These are phyloP conservation scores for Sodiomyces alkalinus DNA, from an alignment of 2,329 filamentous ascomycete species.

Conservation along the genomic window DNA sequence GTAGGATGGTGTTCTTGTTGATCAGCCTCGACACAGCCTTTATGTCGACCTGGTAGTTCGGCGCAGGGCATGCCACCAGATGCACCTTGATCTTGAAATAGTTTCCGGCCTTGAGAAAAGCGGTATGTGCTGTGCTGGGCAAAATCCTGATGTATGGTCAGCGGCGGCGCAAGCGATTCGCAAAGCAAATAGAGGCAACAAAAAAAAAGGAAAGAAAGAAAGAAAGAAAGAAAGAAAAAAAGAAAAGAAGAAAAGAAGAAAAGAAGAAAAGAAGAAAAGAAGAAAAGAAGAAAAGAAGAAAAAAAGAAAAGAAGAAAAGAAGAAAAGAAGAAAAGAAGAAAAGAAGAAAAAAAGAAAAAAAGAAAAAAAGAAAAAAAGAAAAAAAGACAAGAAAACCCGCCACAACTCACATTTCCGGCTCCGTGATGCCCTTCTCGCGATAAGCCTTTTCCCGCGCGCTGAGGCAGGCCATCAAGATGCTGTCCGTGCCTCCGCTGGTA, in stretches of 20 bases:
- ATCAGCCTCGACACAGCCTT: slow-evolving; percentile 67
- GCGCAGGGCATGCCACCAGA: slow-evolving; percentile 72
- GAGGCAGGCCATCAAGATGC: slow-evolving; percentile 89
- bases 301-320: too few species aligned
- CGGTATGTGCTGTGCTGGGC: slow-evolving; percentile 86
- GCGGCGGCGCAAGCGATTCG: neutral
- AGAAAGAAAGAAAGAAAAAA: too few species aligned
- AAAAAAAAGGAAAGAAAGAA: too few species aligned
- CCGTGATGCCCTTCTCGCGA: slow-evolving; percentile 69
- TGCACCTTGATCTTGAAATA: slow-evolving; percentile 98
- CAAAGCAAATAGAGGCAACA: too few species aligned
- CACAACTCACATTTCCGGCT: slow-evolving; percentile 73
- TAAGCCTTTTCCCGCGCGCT: slow-evolving; percentile 82
- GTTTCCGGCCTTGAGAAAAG: slow-evolving; percentile 85
- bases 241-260: too few species aligned
- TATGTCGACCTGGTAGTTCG: slow-evolving; percentile 71
- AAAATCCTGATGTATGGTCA: slow-evolving; percentile 52
- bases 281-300: too few species aligned
- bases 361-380: too few species aligned
- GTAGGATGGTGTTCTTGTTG: slow-evolving; percentile 84
- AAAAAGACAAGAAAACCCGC: neutral
- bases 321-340: too few species aligned
- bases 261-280: too few species aligned
- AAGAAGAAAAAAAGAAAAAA: too few species aligned
- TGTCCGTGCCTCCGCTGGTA: slow-evolving; percentile 88